These are phyloP conservation scores for Polymyxa betae DNA, from an alignment of 208 protist genomes.

Conservation along the genomic window DNA sequence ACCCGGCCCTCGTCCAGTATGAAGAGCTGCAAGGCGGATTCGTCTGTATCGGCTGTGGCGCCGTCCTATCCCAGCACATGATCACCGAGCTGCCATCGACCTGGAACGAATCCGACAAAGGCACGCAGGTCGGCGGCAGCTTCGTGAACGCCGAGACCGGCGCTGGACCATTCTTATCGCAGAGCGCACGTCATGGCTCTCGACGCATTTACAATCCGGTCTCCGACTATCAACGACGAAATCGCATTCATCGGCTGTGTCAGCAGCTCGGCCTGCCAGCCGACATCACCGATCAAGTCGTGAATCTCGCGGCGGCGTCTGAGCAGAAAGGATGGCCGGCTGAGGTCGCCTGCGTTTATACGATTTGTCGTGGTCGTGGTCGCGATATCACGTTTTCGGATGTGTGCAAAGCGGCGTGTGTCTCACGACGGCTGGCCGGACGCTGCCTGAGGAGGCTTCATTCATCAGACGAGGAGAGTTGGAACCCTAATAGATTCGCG, in stretches of 20 bases:
- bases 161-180: not conserved
- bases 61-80: not conserved
- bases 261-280: not conserved
- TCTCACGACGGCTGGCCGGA: not conserved
- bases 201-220: not conserved
- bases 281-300: not conserved
- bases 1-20: not conserved
- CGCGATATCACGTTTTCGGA: not conserved
- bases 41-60: conserved; percentile 17
- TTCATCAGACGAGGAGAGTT: not conserved
- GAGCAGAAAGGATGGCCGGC: not conserved
- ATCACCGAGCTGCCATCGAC: not conserved
- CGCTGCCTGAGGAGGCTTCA: not conserved
- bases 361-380: not conserved
- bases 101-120: not conserved
- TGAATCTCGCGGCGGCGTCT: not conserved
- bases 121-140: not conserved
- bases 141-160: not conserved
- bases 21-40: not conserved
- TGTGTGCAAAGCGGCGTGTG: not conserved
- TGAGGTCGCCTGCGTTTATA: not conserved
- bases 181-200: not conserved
- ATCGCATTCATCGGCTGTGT: not conserved
- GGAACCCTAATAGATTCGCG: not conserved
- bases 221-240: not conserved